A percentile compares a stretch with the other conserved stretches of the same genome.
Evolutionary conservation across 352 stramenopile species (phyloP).

Genomic region (Pythium apleroticum): DNA sequence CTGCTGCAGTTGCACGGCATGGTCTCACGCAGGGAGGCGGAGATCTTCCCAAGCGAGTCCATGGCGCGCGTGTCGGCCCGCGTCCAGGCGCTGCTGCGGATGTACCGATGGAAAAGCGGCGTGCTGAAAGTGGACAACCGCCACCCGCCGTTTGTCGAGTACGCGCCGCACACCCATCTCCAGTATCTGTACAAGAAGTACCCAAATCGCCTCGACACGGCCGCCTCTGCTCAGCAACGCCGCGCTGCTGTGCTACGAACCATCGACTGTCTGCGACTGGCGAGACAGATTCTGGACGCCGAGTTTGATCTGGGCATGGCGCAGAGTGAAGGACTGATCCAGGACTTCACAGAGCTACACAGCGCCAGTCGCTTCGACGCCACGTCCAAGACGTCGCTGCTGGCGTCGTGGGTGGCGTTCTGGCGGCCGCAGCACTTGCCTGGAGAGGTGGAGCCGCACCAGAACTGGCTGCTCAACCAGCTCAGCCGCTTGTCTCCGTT

Average conservation of each 20-base stretch:
- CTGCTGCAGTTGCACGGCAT: constrained; percentile 35
- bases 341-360: constrained; percentile 49
- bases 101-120: constrained; percentile 28
- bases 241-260: constrained; percentile 59
- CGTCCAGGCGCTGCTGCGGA: constrained; percentile 47
- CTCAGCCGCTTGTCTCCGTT: constrained; percentile 46
- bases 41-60: constrained; percentile 44
- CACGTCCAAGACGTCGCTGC: constrained; percentile 34
- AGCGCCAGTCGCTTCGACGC: constrained; percentile 57
- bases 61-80: constrained; percentile 42
- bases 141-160: constrained; percentile 40
- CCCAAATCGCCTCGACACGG: constrained; percentile 47
- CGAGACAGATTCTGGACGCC: constrained; percentile 40
- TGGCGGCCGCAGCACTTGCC: constrained; percentile 43
- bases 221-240: constrained; percentile 30
- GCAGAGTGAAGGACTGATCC: constrained; percentile 27
- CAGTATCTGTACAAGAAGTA: constrained; percentile 75
- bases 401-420: constrained; percentile 54
- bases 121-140: constrained; percentile 27
- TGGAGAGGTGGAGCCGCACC: constrained; percentile 38
- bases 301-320: constrained; percentile 47
- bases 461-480: constrained; percentile 42
- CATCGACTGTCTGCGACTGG: constrained; percentile 56
- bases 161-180: constrained; percentile 42
- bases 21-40: constrained; percentile 40